These are phyloP conservation scores for Trichomonas tenax DNA, from an alignment of 208 protist genomes.

Conservation along the genomic window DNA sequence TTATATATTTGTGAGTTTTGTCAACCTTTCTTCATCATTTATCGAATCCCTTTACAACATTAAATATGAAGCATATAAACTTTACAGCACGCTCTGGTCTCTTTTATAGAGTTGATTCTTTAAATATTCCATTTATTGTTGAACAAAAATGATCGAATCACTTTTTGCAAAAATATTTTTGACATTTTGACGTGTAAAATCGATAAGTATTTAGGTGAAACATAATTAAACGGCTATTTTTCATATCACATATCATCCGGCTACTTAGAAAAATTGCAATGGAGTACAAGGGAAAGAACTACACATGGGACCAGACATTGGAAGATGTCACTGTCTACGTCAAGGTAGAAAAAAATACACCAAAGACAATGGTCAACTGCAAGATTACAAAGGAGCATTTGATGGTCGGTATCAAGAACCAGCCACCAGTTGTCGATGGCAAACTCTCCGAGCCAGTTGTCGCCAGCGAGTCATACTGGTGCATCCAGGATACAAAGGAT, in stretches of 20 bases:
- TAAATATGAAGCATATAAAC: too few relatives aligned
- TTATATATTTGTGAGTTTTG: too few relatives aligned
- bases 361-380: neutral
- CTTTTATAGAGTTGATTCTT: too few relatives aligned
- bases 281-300: neutral
- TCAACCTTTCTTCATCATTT: too few relatives aligned
- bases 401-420: conserved; percentile 1
- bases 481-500: neutral
- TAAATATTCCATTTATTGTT: too few relatives aligned
- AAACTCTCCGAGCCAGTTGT: neutral
- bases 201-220: too few relatives aligned
- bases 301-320: conserved; percentile 19
- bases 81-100: too few relatives aligned
- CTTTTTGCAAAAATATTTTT: too few relatives aligned
- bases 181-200: too few relatives aligned
- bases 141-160: too few relatives aligned
- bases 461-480: neutral
- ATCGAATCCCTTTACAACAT: too few relatives aligned
- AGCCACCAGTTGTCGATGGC: conserved; percentile 17
- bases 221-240: neutral
- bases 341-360: neutral
- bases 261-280: neutral
- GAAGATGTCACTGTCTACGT: conserved; percentile 19
- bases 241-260: neutral
- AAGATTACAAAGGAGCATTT: conserved; percentile 11